Conservation (phyloP, 2,329 filamentous ascomycete genomes). For the Lasiodiplodia sp. region DNA sequence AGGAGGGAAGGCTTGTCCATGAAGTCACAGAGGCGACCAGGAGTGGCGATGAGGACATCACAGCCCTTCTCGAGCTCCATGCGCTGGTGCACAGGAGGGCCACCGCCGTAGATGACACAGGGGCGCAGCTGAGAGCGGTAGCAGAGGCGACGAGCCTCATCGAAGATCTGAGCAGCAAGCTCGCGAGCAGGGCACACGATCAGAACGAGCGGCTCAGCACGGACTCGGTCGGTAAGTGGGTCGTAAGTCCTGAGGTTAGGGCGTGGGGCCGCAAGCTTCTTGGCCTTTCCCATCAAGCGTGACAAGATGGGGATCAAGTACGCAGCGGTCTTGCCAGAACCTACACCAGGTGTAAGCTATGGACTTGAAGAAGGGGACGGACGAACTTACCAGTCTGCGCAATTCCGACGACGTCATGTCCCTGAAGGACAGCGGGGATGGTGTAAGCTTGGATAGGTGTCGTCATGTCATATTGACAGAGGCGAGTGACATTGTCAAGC, state of each 20-base stretch:
- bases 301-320: conserved; percentile 90
- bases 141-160: conserved; percentile 89
- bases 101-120: conserved; percentile 87
- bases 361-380: not conserved
- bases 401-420: conserved; percentile 84
- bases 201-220: conserved; percentile 86
- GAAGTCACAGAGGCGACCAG: conserved; percentile 85
- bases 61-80: conserved; percentile 81
- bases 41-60: conserved; percentile 86
- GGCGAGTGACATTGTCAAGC: conserved; percentile 73
- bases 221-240: conserved; percentile 59
- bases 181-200: conserved; percentile 88
- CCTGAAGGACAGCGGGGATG: conserved; percentile 78
- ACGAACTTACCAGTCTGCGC: conserved; percentile 83
- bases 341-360: conserved; percentile 55
- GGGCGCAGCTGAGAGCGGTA: conserved; percentile 95
- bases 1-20: conserved; percentile 75
- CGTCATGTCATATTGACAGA: conserved; percentile 73
- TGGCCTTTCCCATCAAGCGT: conserved; percentile 93
- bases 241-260: conserved; percentile 69
- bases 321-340: conserved; percentile 94
- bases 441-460: conserved; percentile 90
- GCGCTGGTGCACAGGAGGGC: conserved; percentile 72
- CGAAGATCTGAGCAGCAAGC: conserved; percentile 92
- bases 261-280: conserved; percentile 80